These are phyloP conservation scores for Colletotrichum kahawae DNA, from an alignment of 2,329 filamentous ascomycete genomes.

Conservation along the genomic window DNA sequence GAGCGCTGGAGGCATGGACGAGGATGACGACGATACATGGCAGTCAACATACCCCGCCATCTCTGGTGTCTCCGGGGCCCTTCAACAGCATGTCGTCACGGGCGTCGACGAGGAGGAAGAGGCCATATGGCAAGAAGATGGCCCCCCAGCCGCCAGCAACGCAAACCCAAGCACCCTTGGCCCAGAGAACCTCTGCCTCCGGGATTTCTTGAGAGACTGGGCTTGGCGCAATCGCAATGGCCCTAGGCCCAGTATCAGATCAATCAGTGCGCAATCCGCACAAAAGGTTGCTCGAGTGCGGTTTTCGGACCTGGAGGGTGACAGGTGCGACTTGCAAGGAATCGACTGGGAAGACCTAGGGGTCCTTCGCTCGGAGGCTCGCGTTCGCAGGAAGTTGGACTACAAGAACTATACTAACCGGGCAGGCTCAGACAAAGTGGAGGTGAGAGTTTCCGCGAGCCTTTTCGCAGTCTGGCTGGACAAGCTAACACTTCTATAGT, in stretches of 20 bases:
- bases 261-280: conserved; percentile 33
- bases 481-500: conserved; percentile 8
- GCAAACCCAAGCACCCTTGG: conserved; percentile 42
- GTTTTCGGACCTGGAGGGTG: conserved; percentile 57
- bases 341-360: conserved; percentile 61
- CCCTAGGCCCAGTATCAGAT: conserved; percentile 32
- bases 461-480: not conserved
- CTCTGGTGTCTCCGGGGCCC: not conserved
- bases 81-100: conserved; percentile 7
- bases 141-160: conserved; percentile 11
- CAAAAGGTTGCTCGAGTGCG: conserved; percentile 24
- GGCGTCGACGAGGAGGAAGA: conserved; percentile 9
- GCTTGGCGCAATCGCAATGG: conserved; percentile 30
- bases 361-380: conserved; percentile 54
- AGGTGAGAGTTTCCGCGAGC: conserved; percentile 43
- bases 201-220: conserved; percentile 58
- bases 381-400: conserved; percentile 48
- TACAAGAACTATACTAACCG: conserved; percentile 66
- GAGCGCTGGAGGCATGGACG: not conserved
- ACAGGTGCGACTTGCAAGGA: conserved; percentile 63
- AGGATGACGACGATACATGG: conserved; percentile 9
- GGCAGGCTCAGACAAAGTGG: conserved; percentile 49
- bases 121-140: conserved; percentile 8
- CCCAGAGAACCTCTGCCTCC: conserved; percentile 54
- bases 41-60: not conserved